Base-by-base conservation (phyloP, 106 monocot genomes). In the Dendrobium huoshanense region DNA sequence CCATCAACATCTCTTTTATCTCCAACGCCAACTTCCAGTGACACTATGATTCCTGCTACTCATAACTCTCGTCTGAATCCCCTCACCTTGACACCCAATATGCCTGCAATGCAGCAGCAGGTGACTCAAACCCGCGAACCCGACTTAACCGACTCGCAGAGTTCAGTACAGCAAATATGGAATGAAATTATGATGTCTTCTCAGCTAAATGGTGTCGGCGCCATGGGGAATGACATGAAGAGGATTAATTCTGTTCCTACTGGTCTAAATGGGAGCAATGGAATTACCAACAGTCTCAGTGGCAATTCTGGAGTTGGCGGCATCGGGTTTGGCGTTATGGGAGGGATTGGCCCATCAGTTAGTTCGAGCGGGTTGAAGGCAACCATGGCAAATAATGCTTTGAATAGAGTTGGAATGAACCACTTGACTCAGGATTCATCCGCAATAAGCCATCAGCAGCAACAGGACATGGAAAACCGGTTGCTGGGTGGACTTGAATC, bases 111-210 rank as follows among this genome's bases (percentile, higher is more conserved):
- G 42, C 85, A 77, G 49, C 88, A 79, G 37, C 37, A 67, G 18
- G 7, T 80, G 5, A 67, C 73, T 33, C 82, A 84, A 43, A 24
- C 86, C 9, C 88, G 77, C 48, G 92, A 87, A 18, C 78, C 77
- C 1, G 87, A 89, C 25, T 73, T 64, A n/a, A 79, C 78, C 15
- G 86, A 88, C 47, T 80, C 88, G 9, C 92, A 88, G 80, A 85
- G 79, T 75, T 88, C 92, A 1, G 86, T 92, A 73, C 92, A 92
- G 22, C 86, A 87, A 79, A 81, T 90, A 48, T 67, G 90, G 68
- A 90, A 90, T 43, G 92, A 90, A 82, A 88, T 92, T 82, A 84
- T 89, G 77, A 85, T 89, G 84, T 89, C 92, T 15, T 82, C 92
- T 1, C 85, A 88, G 59, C 51, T 83, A 15, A 88, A 80, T 44